A percentile compares a stretch with the other conserved stretches of the same genome.
Evolutionary conservation across 768 basidiomycete species (phyloP).

Genomic region (Fomitopsis pulvina): DNA sequence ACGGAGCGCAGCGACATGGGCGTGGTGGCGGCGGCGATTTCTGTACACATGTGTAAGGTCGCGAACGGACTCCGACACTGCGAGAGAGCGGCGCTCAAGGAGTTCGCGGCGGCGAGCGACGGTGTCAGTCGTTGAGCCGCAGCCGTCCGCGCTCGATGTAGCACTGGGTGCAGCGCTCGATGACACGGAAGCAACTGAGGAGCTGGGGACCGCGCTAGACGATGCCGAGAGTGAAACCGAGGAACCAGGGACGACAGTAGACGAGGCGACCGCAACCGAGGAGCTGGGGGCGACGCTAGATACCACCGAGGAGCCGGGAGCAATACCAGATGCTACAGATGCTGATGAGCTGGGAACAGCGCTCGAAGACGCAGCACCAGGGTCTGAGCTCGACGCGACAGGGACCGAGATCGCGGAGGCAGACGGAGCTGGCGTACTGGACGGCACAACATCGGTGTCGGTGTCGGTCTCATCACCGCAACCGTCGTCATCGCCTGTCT

Average conservation of each 20-base stretch:
- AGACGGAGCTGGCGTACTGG: background rate
- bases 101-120: background rate
- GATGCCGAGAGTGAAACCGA: background rate
- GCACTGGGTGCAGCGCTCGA: background rate
- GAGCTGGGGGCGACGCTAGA: background rate
- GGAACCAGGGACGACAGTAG: background rate
- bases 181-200: background rate
- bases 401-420: background rate
- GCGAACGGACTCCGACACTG: background rate
- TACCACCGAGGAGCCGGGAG: background rate
- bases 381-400: background rate
- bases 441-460: background rate
- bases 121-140: background rate
- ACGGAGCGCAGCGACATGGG: background rate
- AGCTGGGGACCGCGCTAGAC: conserved; percentile 1
- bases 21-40: conserved; percentile 7
- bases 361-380: no score
- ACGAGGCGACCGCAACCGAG: background rate
- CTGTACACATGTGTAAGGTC: background rate
- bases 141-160: conserved; percentile 1
- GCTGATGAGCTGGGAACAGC: no score
- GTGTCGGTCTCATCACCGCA: background rate
- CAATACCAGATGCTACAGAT: background rate
- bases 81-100: conserved; percentile 1
- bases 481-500: background rate